Percentiles rank a stretch among this genome's conserved stretches.
phyloP scores from a whole-genome alignment of 139 green algal genomes.

The Deuterostichococcus epilithicus region DNA sequence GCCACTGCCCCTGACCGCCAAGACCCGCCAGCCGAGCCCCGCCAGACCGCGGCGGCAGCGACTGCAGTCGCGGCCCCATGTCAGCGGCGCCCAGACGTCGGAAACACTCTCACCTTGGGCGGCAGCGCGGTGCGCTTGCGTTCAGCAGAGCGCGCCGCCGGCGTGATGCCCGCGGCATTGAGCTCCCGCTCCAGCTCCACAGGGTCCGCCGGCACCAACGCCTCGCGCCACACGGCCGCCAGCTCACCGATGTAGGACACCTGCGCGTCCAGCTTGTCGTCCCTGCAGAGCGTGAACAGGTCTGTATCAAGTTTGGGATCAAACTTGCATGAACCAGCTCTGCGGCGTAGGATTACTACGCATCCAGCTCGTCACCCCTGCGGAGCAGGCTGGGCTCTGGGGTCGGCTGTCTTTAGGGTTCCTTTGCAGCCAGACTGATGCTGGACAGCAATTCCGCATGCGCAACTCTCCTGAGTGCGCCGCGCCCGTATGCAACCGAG shows the following conservation, averaged over 20 bases:
- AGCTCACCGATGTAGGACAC: background rate
- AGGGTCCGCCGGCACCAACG: slow-evolving; percentile 1
- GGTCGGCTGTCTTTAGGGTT: background rate
- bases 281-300: background rate
- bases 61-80: too few species aligned
- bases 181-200: slow-evolving; percentile 6
- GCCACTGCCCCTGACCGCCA: too few species aligned
- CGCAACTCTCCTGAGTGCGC: too few species aligned
- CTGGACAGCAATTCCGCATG: background rate
- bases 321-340: background rate
- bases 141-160: background rate
- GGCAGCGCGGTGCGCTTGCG: background rate
- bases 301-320: background rate
- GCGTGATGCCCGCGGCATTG: background rate
- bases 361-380: background rate
- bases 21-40: too few species aligned
- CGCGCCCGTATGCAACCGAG: background rate
- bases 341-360: background rate
- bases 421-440: background rate
- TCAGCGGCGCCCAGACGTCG: too few species aligned
- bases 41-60: too few species aligned
- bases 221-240: background rate
- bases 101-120: background rate
- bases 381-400: background rate
- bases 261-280: background rate